phyloP scores from a whole-genome alignment of 331 rosid genomes.

The Telfairia occidentalis region DNA sequence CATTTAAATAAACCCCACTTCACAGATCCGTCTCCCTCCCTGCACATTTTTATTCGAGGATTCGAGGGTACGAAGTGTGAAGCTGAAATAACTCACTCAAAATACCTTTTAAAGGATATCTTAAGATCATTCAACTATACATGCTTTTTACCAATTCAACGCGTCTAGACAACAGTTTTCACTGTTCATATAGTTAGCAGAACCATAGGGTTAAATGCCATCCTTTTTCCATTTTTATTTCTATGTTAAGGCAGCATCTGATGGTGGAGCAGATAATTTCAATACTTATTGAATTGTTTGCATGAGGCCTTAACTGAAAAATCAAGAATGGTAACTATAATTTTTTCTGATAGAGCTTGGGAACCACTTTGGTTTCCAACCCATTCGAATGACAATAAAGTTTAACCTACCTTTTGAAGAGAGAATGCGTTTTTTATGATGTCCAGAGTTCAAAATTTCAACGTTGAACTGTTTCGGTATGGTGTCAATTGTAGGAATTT shows the following conservation, averaged over 20 bases:
- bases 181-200: not conserved
- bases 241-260: not conserved
- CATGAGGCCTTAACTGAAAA: not conserved
- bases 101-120: too few species aligned
- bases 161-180: not conserved
- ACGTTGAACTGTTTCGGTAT: conserved; percentile 75
- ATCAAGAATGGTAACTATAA: not conserved
- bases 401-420: conserved; percentile 66
- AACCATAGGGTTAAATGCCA: too few species aligned
- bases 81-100: too few species aligned
- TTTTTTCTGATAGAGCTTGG: not conserved
- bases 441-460: conserved; percentile 63
- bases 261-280: not conserved
- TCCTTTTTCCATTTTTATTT: not conserved
- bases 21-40: not conserved
- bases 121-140: not conserved
- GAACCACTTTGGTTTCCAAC: not conserved
- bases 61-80: too few species aligned
- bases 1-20: not conserved
- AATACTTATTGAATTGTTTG: not conserved
- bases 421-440: conserved; percentile 60
- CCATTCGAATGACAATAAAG: not conserved
- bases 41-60: too few species aligned
- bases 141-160: not conserved
- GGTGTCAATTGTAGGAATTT: conserved; percentile 81